phyloP scores from a whole-genome alignment of 2,329 filamentous ascomycete genomes.

The Diaporthe amygdali region DNA sequence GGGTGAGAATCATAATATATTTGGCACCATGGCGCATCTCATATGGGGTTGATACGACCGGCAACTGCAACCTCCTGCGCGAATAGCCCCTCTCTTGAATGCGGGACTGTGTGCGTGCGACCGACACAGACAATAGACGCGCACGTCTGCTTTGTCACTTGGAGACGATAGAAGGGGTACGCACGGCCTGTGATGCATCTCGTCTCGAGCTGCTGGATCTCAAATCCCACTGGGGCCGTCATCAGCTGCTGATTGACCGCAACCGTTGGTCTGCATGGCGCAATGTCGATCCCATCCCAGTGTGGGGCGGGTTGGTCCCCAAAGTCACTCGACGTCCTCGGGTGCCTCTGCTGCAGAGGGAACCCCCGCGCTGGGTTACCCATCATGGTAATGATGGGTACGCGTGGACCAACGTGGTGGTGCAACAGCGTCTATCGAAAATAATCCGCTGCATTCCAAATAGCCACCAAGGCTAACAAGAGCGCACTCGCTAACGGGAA shows the following conservation, averaged over 20 bases:
- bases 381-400: background rate
- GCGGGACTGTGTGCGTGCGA: background rate
- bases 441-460: conserved; percentile 5
- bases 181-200: background rate
- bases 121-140: background rate
- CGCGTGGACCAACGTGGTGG: background rate
- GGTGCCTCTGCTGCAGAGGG: background rate
- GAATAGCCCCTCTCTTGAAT: background rate
- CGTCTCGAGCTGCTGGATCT: background rate
- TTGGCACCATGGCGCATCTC: background rate
- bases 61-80: background rate
- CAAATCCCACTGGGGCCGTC: background rate
- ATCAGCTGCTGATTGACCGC: background rate
- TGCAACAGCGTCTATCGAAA: background rate
- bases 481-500: background rate
- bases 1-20: background rate
- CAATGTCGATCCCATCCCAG: background rate
- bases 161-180: background rate
- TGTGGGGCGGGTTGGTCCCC: background rate
- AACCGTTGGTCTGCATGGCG: background rate
- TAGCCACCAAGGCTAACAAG: background rate
- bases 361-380: background rate
- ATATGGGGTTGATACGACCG: background rate
- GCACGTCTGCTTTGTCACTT: background rate
- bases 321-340: background rate